A percentile compares a stretch with the other conserved stretches of the same genome.
phyloP scores from a whole-genome alignment of 768 basidiomycete species.

The Rhodotorula sphaerocarpa region DNA sequence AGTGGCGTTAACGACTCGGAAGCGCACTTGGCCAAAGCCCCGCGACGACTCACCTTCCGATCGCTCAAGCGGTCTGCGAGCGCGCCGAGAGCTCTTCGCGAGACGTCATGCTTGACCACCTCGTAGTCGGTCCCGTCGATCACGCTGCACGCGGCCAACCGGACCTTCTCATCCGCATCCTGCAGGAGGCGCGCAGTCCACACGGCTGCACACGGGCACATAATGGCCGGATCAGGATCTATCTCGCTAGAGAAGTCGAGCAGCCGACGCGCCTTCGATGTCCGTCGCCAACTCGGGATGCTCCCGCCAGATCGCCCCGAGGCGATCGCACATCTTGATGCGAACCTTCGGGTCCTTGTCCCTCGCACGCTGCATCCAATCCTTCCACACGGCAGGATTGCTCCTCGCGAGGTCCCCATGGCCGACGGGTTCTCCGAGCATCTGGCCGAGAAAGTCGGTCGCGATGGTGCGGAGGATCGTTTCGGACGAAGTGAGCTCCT shows the following conservation, averaged over 20 bases:
- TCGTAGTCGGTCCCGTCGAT: conserved; percentile 83
- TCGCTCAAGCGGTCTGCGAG: conserved; percentile 69
- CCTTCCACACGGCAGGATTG: conserved; percentile 74
- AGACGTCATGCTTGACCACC: conserved; percentile 72
- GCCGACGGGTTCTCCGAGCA: conserved; percentile 63
- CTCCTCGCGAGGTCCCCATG: conserved; percentile 60
- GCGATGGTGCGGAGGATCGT: conserved; percentile 61
- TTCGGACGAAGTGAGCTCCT: conserved; percentile 65
- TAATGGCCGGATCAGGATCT: not conserved
- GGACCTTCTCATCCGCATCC: conserved; percentile 86
- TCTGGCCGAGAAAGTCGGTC: conserved; percentile 78
- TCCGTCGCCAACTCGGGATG: conserved; percentile 60
- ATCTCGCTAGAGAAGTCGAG: not conserved
- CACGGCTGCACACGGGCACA: conserved; percentile 47
- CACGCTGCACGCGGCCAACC: conserved; percentile 71
- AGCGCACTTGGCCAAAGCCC: too few species aligned
- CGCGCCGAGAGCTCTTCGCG: conserved; percentile 54
- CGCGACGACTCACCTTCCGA: conserved; percentile 58
- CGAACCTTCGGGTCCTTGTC: conserved; percentile 68
- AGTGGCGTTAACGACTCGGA: not conserved
- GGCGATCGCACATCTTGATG: conserved; percentile 66
- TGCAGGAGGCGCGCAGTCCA: conserved; percentile 55
- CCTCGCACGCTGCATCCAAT: conserved; percentile 69
- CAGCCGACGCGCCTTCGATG: conserved; percentile 59
- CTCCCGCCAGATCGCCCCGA: conserved; percentile 55